Evolutionary conservation across 768 basidiomycete species (phyloP), one percentile per base, ranked within the genome.

Genomic region (Tulasnella sp.): DNA sequence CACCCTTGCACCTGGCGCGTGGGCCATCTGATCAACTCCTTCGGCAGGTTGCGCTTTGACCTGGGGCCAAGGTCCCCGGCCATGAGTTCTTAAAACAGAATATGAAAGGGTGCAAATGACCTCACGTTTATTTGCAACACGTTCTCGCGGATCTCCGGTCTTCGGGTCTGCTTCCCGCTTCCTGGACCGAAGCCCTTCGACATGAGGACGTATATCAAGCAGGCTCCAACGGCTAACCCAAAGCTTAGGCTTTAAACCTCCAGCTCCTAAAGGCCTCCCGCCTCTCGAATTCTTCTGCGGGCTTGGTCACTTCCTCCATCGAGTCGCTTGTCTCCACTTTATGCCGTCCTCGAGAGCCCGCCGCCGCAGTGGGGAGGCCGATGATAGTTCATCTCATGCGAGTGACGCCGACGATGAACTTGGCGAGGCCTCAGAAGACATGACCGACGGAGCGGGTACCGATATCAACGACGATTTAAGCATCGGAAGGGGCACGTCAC

Each of bases 351-450:
- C 28, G 34, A 69, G 4, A 69, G 64, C 64, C 64, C 64, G 12
- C 31, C 31, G 28, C 64, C 78, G 84, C 75, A 76, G 28, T 42
- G 85, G 72, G 81, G 64, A 84, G 80, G 69, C 31, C 11, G 6
- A 69, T 28, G 14, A 12, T 28, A 69, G 64, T 69, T 37, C 64
- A 69, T 69, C 64, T 28, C 64, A 69, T 69, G 16, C 64, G 31
- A 69, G 64, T 69, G 64, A 69, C 18, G 64, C 64, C 28, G 64
- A 69, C 64, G 64, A 69, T 14, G 64, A 69, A 28, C 64, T 69
- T 16, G 64, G 64, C 11, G 64, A 69, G 31, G 18, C 28, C 34
- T 69, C 64, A 54, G 54, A 54, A n/a, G 54, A 54, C 14, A 37
- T 34, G n/a, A 28, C 64, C 24, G 64, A 69, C 34, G 64, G 64